Evolutionary conservation across 345 rosid species (phyloP), one percentile per base, ranked within the genome.

Genomic region (Euphorbia lathyris): DNA sequence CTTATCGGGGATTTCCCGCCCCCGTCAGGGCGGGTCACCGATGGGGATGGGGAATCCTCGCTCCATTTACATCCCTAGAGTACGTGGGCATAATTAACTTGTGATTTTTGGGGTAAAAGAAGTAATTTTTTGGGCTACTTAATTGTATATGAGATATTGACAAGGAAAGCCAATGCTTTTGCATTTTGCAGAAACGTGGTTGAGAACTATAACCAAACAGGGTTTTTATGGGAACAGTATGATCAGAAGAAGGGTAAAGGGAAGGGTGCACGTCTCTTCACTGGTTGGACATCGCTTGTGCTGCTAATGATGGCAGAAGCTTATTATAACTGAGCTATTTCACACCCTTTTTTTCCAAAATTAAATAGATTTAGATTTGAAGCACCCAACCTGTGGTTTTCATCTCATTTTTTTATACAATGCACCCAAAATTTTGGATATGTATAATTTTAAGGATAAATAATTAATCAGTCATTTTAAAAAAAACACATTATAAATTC

Each of bases 171-270:
- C 68, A 67, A 59, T 19, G 32, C 65, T 56, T 48, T 27, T 40
- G 27, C 25, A 20, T 14, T 55, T 77, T 78, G 82, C 96, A 90
- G 96, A 69, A 92, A 88, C 67, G 88, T 92, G 63, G 91, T 90
- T 63, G 72, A 68, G 47, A 95, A 90, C 81, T 92, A 92, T 81
- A 65, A 84, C 63, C 75, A 78, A 58, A 92, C 94, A 4, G 97
- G 99, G 47, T 92, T 78, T 71, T 72, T 90, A 58, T 95, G 97
- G 99, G 97, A 95, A 73, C 97, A 95, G 69, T 92, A 92, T 66
- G 92, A 86, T 70, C 97, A 92, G 82, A 79, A 63, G 79, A 84
- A 76, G 19, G 96, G 97, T 23, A 87, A 81, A 51, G 93, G 97
- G 56, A 85, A 90, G 74, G 92, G 97, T 29, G 79, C 87, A 16